These are phyloP conservation scores for Clathrospora elynae DNA, from an alignment of 2,329 filamentous ascomycete genomes.

Conservation along the genomic window DNA sequence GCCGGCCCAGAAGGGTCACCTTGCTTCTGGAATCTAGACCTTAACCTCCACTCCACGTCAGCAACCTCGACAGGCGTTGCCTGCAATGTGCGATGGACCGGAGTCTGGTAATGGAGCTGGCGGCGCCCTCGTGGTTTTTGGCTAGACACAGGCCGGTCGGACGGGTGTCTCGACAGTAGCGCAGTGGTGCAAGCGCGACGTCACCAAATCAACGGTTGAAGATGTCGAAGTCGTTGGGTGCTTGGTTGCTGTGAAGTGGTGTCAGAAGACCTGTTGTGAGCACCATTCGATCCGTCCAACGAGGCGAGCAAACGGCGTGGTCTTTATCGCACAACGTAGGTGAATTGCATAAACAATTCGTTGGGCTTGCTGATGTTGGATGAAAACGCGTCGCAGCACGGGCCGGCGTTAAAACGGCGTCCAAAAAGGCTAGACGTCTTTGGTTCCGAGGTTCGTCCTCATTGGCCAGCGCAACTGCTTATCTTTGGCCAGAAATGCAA, in stretches of 20 bases:
- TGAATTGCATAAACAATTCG: conserved; percentile 11
- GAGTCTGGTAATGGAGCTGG: conserved; percentile 1
- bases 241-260: conserved; percentile 1
- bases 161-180: conserved; percentile 14
- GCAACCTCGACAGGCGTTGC: conserved; percentile 1
- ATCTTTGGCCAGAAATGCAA: conserved; percentile 18
- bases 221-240: conserved; percentile 2
- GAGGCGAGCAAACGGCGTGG: conserved; percentile 1
- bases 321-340: conserved; percentile 15
- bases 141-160: conserved; percentile 8
- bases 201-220: conserved; percentile 3
- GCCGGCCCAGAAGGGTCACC: neutral
- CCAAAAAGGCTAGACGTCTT: conserved; percentile 7
- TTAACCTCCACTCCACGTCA: neutral
- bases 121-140: too few relatives aligned
- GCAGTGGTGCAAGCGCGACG: conserved; percentile 6
- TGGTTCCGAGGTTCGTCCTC: neutral
- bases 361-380: conserved; percentile 5
- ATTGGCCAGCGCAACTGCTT: conserved; percentile 9
- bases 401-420: conserved; percentile 6
- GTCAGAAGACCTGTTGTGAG: conserved; percentile 2
- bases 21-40: conserved; percentile 19
- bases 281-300: neutral
- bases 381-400: conserved; percentile 8
- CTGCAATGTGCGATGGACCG: neutral